Percentiles rank a stretch among this genome's conserved stretches.
Conservation (phyloP, 2,329 filamentous ascomycete genomes). For the Pseudonectria buxi region DNA sequence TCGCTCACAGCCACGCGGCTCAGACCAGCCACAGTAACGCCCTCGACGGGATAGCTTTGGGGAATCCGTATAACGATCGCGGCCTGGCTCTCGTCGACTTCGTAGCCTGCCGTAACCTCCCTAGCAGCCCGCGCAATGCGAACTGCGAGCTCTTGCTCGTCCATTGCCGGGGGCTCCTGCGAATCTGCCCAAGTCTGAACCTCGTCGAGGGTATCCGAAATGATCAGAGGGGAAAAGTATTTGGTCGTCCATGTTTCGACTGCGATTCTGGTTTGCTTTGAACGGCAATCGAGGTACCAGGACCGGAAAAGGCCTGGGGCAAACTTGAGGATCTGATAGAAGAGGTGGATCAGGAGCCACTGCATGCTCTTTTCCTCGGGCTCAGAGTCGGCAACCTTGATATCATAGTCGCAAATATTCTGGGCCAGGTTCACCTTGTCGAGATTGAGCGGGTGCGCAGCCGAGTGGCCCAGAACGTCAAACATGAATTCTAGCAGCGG, state of each 20-base stretch:
- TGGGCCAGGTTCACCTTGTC: conserved; percentile 59
- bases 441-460: conserved; percentile 66
- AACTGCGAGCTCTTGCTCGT: conserved; percentile 54
- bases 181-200: conserved; percentile 59
- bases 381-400: conserved; percentile 49
- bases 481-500: conserved; percentile 74
- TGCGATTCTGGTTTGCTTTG: conserved; percentile 70
- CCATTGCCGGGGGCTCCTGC: conserved; percentile 41
- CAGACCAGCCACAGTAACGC: conserved; percentile 67
- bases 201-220: conserved; percentile 58
- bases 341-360: conserved; percentile 79
- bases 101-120: conserved; percentile 78
- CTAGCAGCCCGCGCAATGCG: conserved; percentile 64
- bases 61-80: conserved; percentile 78
- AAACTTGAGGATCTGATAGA: conserved; percentile 73
- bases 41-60: conserved; percentile 72
- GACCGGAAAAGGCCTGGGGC: conserved; percentile 70
- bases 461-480: conserved; percentile 74
- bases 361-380: conserved; percentile 67
- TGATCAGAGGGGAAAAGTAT: conserved; percentile 67
- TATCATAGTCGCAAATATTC: conserved; percentile 49
- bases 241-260: conserved; percentile 82
- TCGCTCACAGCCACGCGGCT: conserved; percentile 84
- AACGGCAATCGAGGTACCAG: conserved; percentile 80
- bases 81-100: conserved; percentile 80